phyloP scores from a whole-genome alignment of 2,329 filamentous ascomycete genomes.

The Diplodia scrobiculata region DNA sequence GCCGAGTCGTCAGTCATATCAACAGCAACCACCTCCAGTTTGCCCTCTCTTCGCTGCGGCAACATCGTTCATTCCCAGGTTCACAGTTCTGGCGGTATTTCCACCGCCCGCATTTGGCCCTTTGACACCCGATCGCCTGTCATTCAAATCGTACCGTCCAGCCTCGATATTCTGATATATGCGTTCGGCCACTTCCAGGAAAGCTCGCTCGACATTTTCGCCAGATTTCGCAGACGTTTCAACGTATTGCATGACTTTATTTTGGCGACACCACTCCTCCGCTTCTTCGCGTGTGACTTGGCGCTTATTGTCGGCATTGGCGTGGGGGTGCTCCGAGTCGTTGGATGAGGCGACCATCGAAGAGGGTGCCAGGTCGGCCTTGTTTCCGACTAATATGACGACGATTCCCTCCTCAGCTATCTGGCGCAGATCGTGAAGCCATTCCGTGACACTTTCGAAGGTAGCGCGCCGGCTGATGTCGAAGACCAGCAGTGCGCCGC shows the following conservation, averaged over 20 bases:
- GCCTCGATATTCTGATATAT: conserved; percentile 98
- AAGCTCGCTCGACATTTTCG: conserved; percentile 89
- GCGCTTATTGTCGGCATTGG: conserved; percentile 62
- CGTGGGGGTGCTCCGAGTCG: conserved; percentile 31
- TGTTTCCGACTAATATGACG: conserved; percentile 93
- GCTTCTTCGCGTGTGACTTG: conserved; percentile 83
- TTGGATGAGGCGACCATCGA: conserved; percentile 41
- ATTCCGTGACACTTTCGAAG: conserved; percentile 85
- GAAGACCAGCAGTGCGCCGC: conserved; percentile 82
- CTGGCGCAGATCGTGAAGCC: conserved; percentile 89
- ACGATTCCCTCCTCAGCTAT: conserved; percentile 96
- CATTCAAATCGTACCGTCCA: conserved; percentile 91
- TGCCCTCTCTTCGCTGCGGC: conserved; percentile 35
- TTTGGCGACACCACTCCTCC: conserved; percentile 81
- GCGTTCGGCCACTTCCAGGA: conserved; percentile 87
- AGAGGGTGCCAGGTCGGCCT: conserved; percentile 72
- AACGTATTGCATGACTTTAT: conserved; percentile 88
- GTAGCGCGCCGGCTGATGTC: conserved; percentile 86
- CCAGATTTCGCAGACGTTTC: conserved; percentile 96
- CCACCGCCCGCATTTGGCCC: conserved; percentile 57
- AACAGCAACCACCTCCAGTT: conserved; percentile 34
- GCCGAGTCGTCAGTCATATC: conserved; percentile 7
- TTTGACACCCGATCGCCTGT: conserved; percentile 89
- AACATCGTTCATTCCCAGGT: conserved; percentile 49
- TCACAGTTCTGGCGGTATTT: conserved; percentile 48